A percentile compares a stretch with the other conserved stretches of the same genome.
These are phyloP conservation scores for Aechmea fasciata DNA, from an alignment of 176 grass and related monocot genomes.

Conservation along the genomic window DNA sequence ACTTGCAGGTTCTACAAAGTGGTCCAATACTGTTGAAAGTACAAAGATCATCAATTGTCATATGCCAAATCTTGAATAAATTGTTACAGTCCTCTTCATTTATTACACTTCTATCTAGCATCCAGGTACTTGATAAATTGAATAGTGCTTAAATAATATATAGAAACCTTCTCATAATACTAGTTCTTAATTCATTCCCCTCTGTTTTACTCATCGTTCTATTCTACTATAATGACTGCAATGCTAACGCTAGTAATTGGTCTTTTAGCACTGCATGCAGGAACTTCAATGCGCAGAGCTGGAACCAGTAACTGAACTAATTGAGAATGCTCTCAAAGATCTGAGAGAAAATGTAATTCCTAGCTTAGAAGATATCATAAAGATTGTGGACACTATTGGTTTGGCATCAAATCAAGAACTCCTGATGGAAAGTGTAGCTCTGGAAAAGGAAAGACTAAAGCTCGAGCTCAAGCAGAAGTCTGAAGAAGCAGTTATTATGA, in stretches of 20 bases:
- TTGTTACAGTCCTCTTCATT: constrained; percentile 33
- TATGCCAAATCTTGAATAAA: constrained; percentile 26
- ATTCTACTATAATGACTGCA: not conserved
- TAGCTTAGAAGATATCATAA: constrained; percentile 31
- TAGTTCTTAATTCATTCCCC: not conserved
- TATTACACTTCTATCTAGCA: constrained; percentile 22
- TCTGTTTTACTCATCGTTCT: not conserved
- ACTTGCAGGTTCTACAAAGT: constrained; percentile 28
- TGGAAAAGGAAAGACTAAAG: constrained; percentile 35
- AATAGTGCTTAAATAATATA: not conserved
- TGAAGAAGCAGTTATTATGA: constrained; percentile 21
- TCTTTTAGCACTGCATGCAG: constrained; percentile 30
- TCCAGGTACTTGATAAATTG: constrained; percentile 23
- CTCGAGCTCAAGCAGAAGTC: constrained; percentile 25
- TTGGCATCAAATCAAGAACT: constrained; percentile 33
- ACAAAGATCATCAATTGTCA: constrained; percentile 18
- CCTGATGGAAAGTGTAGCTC: constrained; percentile 36
- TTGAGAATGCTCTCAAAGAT: constrained; percentile 31
- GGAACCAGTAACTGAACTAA: constrained; percentile 21
- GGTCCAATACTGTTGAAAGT: constrained; percentile 25
- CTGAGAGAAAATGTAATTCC: constrained; percentile 30
- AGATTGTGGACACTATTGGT: constrained; percentile 33
- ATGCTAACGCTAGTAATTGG: constrained; percentile 1
- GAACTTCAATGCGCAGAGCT: constrained; percentile 20
- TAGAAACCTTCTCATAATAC: not conserved